Base-by-base conservation (phyloP, 352 stramenopile species). In the Globisporangium polare region DNA sequence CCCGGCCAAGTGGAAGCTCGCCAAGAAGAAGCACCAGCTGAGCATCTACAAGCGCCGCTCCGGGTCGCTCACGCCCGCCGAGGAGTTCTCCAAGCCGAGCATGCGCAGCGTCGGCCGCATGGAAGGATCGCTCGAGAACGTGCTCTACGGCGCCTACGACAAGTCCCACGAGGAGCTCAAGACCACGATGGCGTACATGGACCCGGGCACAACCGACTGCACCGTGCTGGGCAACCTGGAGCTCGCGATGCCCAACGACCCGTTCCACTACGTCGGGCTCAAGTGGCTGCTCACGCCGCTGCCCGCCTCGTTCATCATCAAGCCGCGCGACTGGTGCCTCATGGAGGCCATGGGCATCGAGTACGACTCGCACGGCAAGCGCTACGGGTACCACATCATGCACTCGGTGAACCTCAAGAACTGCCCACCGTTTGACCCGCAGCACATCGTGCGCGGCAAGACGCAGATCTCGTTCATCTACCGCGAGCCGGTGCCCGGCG, bases 241-340 rank as follows among this genome's bases (percentile, higher is more conserved):
- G 47, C 39, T 68, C 4, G 74, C 71, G 35, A 68, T 68, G 18
- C 60, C 64, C 9, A 56, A 65, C 2, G 67, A 84, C 18, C 78
- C 74, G 20, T 72, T 86, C 45, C 69, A 78, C 31, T 86, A 73
- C 45, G 31, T 79, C 12, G 74, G 72, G 9, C 57, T 88, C 39
- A 86, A 86, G 47, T 86, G 78, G 78, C 69, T 68, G 9, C 53
- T 77, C 41, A 77, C 69, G 42, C 67, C 75, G 51, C 59, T 78
- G 43, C 69, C 73, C 0, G 51, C 17, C 1, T 47, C 60, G n/a
- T 18, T 45, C 20, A 41, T 76, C 45, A 45, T 71, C 54, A 31
- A 46, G 10, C 53, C 67, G 39, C 66, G 69, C 43, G 69, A 76
- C 52, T 73, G 62, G 62, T 63, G 69, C 37, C 17, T 58, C 27